Evolutionary conservation across 1,284 basidiomycete species (phyloP).

Genomic region (Sphaerobolus stellatus): DNA sequence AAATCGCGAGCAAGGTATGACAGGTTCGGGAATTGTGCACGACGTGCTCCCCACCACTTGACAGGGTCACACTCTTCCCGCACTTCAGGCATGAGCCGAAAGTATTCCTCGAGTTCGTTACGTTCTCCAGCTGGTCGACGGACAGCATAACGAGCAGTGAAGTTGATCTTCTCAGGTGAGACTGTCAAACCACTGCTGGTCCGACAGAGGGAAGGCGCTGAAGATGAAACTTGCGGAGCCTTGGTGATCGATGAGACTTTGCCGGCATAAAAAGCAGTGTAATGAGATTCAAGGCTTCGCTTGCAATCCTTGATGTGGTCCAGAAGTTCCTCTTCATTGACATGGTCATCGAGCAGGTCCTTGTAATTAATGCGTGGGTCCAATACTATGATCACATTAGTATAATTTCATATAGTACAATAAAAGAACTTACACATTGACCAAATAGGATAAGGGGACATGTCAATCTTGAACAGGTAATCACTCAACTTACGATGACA

Average conservation of each 20-base stretch:
- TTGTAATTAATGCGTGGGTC: slow-evolving; percentile 15
- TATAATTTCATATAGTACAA: neutral
- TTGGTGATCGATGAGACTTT: too few relatives aligned
- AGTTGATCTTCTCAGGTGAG: neutral
- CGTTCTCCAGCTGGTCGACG: neutral
- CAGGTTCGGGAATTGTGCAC: neutral
- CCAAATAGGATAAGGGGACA: slow-evolving; percentile 22
- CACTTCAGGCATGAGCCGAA: slow-evolving; percentile 10
- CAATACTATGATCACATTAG: slow-evolving; percentile 9
- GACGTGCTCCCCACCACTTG: neutral
- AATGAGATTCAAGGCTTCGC: neutral
- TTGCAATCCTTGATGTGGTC: slow-evolving; percentile 5
- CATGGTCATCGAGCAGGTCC: slow-evolving; percentile 5
- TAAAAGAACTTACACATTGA: slow-evolving; percentile 17
- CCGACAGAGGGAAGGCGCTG: neutral
- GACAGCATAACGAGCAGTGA: neutral
- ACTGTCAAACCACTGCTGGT: neutral
- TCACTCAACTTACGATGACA: slow-evolving; percentile 21
- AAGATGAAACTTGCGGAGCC: neutral
- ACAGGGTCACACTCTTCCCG: slow-evolving; percentile 13
- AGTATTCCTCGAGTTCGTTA: slow-evolving; percentile 20
- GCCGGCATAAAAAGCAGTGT: slow-evolving; percentile 1
- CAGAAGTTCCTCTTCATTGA: neutral
- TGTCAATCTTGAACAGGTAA: slow-evolving; percentile 16
- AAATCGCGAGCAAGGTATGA: neutral